Evolutionary conservation across 257 asterid species (phyloP), one percentile per base, ranked within the genome.

Genomic region (Echium plantagineum): DNA sequence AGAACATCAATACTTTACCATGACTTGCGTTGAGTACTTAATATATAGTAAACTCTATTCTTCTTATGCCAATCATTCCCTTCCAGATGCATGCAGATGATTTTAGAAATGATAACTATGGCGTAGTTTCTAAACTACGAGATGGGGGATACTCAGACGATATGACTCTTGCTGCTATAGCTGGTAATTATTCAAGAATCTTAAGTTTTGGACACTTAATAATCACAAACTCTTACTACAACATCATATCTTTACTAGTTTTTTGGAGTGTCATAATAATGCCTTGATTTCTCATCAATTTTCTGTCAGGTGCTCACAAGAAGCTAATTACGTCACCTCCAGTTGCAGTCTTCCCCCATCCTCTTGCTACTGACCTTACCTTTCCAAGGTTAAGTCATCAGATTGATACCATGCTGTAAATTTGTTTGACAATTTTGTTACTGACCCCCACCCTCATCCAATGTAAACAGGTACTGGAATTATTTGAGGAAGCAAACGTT

Each of bases 111-210:
- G 79, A 93, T 59, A 80, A 76, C 56, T 93, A 84, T 71, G 86
- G 89, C 60, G 76, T 93, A 21, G 91, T 93, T 72, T 79, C 98
- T 53, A 72, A 74, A 65, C 97, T 93, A 69, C 90, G 78, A 61
- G 86, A 93, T 78, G 98, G 98, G 63, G 97, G 98, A 67, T 93
- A 93, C 74, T 93, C 97, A 49, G 98, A 93, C 72, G 98, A 93
- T 78, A 93, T 93, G 98, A 93, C 97, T 52, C 97, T 93, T 72
- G 98, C 98, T 28, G 85, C 97, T 74, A 89, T 93, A 69, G 79
- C 98, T 0, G 95, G 97, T 93, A 77, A 68, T n/a, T 28, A 53
- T 68, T 21, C 49, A 21, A 52, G 8, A 1, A 52, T 16, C 55
- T 53, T 5, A 6, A 12, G 24, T 19, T 10, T 19, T 10, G 26